phyloP scores from a whole-genome alignment of 306 rosid species.

The Echinosophora koreensis region DNA sequence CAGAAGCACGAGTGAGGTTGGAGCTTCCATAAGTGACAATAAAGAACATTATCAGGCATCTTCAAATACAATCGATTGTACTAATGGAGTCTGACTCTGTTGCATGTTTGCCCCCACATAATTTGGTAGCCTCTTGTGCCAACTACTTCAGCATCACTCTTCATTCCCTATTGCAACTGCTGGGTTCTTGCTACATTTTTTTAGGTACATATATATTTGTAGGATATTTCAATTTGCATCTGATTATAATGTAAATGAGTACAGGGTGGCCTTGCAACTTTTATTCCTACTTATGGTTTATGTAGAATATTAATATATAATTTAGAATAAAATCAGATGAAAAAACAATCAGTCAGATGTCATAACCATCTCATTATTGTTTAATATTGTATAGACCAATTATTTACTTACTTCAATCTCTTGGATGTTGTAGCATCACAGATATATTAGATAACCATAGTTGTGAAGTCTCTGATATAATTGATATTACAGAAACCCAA shows the following conservation, averaged over 20 bases:
- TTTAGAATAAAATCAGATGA: background rate
- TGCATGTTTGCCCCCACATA: background rate
- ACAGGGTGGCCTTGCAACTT: constrained; percentile 32
- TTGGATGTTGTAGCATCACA: constrained; percentile 14
- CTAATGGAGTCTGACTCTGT: constrained; percentile 41
- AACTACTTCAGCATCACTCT: constrained; percentile 2
- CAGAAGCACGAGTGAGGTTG: constrained; percentile 56
- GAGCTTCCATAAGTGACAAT: constrained; percentile 48
- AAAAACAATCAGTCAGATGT: background rate
- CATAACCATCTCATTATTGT: background rate
- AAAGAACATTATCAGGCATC: constrained; percentile 47
- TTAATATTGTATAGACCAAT: background rate
- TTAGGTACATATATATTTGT: constrained; percentile 26
- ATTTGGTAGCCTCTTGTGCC: constrained; percentile 23
- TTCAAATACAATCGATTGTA: constrained; percentile 37
- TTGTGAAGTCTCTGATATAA: background rate
- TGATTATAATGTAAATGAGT: background rate
- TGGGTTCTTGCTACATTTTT: constrained; percentile 1
- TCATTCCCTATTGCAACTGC: constrained; percentile 18
- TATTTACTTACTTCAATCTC: constrained; percentile 1
- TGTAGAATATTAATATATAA: constrained; percentile 36
- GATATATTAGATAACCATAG: background rate
- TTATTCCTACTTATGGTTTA: constrained; percentile 31
- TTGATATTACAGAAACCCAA: no score
- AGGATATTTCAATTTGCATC: constrained; percentile 28